Percentiles rank a stretch among this genome's conserved stretches.
Conservation (phyloP, 768 basidiomycete species). For the Psilocybe azurescens region DNA sequence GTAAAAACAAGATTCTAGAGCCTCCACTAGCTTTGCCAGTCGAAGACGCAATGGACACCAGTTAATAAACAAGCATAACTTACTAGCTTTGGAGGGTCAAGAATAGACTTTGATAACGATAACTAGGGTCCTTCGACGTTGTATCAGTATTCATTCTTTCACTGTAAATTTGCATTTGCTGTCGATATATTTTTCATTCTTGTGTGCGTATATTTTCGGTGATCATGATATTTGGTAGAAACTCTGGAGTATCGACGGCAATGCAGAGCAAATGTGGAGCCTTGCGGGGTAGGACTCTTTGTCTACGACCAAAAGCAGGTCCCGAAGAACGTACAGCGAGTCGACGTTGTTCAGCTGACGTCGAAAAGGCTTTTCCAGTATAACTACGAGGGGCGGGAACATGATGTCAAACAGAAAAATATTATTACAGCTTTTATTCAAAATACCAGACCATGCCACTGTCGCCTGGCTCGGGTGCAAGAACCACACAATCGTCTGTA, state of each 20-base stretch:
- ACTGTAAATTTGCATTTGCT: conserved; percentile 14
- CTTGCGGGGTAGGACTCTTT: no score
- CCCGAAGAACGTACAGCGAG: no score
- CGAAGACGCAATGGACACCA: conserved; percentile 18
- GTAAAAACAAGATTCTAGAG: conserved; percentile 34
- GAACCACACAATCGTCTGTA: conserved; percentile 1
- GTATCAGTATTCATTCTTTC: conserved; percentile 17
- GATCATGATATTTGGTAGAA: neutral
- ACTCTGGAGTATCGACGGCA: neutral
- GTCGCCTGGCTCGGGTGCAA: conserved; percentile 12
- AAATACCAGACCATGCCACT: conserved; percentile 15
- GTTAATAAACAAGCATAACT: conserved; percentile 5
- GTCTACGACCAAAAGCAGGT: no score
- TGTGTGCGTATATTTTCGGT: neutral
- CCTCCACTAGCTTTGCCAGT: conserved; percentile 6
- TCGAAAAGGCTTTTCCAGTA: no score
- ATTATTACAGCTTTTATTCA: neutral
- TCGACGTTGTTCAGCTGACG: no score
- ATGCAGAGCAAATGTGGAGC: no score
- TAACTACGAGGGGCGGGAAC: no score
- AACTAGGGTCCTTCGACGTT: neutral
- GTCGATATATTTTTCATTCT: conserved; percentile 5
- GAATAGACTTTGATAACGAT: neutral
- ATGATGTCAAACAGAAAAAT: no score
- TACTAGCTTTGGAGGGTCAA: neutral